phyloP scores from a whole-genome alignment of 2,329 filamentous ascomycete genomes.

The Aspergillus pseudotamarii region DNA sequence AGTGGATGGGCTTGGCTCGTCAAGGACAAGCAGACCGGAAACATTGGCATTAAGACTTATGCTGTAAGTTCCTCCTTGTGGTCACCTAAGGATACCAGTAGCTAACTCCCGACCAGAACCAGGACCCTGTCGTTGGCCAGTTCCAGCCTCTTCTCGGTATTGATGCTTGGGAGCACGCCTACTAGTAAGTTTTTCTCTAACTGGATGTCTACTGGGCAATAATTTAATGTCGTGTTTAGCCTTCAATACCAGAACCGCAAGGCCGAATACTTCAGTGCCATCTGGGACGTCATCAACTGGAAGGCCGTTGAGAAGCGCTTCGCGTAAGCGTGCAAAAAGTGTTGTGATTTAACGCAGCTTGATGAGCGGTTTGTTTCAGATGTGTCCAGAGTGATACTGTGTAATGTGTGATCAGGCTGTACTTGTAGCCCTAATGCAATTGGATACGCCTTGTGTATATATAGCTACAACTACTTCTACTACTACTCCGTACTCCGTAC shows the following conservation, averaged over 20 bases:
- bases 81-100: not conserved
- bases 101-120: slow-evolving; percentile 57
- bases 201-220: slow-evolving; percentile 1
- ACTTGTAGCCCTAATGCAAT: slow-evolving; percentile 12
- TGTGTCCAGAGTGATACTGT: slow-evolving; percentile 6
- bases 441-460: not conserved
- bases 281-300: slow-evolving; percentile 98
- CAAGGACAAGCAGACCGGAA: slow-evolving; percentile 63
- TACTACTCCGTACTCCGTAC: not conserved
- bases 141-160: slow-evolving; percentile 82
- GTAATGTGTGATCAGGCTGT: slow-evolving; percentile 14
- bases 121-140: slow-evolving; percentile 84
- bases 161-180: slow-evolving; percentile 95
- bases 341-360: slow-evolving; percentile 14
- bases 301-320: slow-evolving; percentile 82
- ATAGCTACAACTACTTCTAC: not conserved
- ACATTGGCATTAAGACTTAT: slow-evolving; percentile 64
- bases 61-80: slow-evolving; percentile 46
- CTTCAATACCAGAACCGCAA: slow-evolving; percentile 96
- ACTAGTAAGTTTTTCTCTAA: slow-evolving; percentile 62
- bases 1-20: slow-evolving; percentile 67
- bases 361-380: slow-evolving; percentile 14
- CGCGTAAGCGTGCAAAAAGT: slow-evolving; percentile 43
- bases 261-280: slow-evolving; percentile 89
- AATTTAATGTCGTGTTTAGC: slow-evolving; percentile 43